Evolutionary conservation across 1,284 basidiomycete genomes (phyloP).

Genomic region (Irpex rosettiformis): DNA sequence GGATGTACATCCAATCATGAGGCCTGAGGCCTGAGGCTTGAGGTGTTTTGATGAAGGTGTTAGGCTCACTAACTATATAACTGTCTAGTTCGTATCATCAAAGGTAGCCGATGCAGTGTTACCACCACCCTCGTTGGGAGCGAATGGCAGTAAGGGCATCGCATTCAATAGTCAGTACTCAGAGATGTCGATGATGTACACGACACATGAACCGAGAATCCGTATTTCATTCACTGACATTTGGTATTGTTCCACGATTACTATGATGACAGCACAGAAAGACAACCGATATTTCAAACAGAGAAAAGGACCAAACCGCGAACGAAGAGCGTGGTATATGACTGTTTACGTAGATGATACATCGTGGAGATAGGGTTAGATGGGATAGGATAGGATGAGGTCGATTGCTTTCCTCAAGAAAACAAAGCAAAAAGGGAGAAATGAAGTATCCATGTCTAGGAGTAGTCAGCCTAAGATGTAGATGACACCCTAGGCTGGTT

Average conservation of each 20-base stretch:
- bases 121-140: too few relatives aligned
- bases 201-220: neutral
- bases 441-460: neutral
- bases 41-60: neutral
- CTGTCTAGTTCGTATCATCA: too few relatives aligned
- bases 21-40: neutral
- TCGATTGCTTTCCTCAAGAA: neutral
- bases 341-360: neutral
- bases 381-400: neutral
- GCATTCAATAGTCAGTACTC: too few relatives aligned
- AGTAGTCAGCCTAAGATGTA: neutral
- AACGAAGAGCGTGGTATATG: neutral
- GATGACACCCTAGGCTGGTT: slow-evolving; percentile 11
- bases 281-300: neutral
- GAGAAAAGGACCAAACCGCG: neutral
- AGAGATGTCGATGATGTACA: too few relatives aligned
- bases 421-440: neutral
- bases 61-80: too few relatives aligned
- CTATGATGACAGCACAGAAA: neutral
- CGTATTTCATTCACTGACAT: neutral
- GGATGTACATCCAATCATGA: neutral
- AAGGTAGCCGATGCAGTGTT: too few relatives aligned
- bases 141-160: too few relatives aligned
- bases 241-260: neutral
- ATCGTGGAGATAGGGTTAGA: neutral